Evolutionary conservation across 1,284 basidiomycete species (phyloP).

Genomic region (Xerocomus amazonicus): DNA sequence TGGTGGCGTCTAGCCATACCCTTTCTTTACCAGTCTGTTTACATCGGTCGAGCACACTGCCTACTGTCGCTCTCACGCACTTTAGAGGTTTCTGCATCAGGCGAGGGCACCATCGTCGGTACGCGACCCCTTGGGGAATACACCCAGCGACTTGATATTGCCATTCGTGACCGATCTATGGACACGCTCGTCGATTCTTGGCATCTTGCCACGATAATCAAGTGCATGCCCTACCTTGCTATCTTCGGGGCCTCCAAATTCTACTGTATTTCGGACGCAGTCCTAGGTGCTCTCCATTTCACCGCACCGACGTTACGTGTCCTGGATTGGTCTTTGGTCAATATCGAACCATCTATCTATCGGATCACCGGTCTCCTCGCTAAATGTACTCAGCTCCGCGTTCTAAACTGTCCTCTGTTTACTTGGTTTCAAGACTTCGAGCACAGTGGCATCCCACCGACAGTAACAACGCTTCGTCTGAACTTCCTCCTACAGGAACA

Average conservation of each 20-base stretch:
- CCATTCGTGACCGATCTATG: conserved; percentile 24
- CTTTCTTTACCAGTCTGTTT: conserved; percentile 33
- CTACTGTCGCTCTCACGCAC: conserved; percentile 25
- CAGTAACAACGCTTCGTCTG: conserved; percentile 19
- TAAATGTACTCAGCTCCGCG: conserved; percentile 18
- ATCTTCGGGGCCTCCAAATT: conserved; percentile 19
- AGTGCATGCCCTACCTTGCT: conserved; percentile 27
- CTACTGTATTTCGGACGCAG: neutral
- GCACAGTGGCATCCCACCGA: conserved; percentile 10
- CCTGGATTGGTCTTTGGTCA: conserved; percentile 17
- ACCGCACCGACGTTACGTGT: conserved; percentile 19
- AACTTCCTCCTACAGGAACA: neutral
- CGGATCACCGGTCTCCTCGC: conserved; percentile 9
- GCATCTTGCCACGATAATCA: conserved; percentile 21
- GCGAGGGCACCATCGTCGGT: conserved; percentile 7
- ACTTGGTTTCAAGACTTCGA: conserved; percentile 10
- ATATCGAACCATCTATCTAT: neutral
- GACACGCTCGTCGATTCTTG: conserved; percentile 4
- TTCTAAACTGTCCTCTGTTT: conserved; percentile 15
- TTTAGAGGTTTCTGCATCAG: conserved; percentile 14
- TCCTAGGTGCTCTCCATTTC: conserved; percentile 17
- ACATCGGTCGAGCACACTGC: conserved; percentile 23
- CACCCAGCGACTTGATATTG: conserved; percentile 35
- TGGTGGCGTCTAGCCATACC: conserved; percentile 36
- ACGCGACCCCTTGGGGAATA: conserved; percentile 25